Evolutionary conservation across 2,329 filamentous ascomycete species (phyloP).

Genomic region (Stemphylium vesicarium): DNA sequence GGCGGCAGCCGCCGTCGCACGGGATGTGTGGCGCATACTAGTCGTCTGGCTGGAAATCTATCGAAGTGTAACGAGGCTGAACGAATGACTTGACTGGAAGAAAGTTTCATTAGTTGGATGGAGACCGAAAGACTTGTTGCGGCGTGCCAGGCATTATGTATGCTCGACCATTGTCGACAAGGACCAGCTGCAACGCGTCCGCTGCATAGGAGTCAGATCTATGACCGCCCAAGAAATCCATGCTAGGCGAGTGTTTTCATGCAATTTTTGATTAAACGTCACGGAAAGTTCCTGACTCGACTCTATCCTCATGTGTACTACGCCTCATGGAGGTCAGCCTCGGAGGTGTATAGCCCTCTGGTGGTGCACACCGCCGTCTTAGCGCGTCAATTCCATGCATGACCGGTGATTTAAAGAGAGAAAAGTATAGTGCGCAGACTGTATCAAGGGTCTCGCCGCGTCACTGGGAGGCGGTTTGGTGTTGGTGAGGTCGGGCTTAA

Average conservation of each 20-base stretch:
- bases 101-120: too few relatives aligned
- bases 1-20: too few relatives aligned
- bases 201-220: not conserved
- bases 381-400: not conserved
- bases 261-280: slow-evolving; percentile 1
- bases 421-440: too few relatives aligned
- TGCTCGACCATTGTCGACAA: not conserved
- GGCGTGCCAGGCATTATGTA: not conserved
- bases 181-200: not conserved
- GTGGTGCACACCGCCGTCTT: not conserved
- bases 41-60: too few relatives aligned
- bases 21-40: too few relatives aligned
- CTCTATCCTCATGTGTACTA: not conserved
- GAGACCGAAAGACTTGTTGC: too few relatives aligned
- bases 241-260: not conserved
- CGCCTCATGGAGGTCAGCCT: not conserved
- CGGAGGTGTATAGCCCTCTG: not conserved
- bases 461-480: too few relatives aligned
- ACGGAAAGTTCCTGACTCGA: not conserved
- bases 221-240: not conserved
- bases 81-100: too few relatives aligned
- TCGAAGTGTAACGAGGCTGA: too few relatives aligned
- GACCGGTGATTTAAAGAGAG: too few relatives aligned
- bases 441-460: too few relatives aligned
- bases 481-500: too few relatives aligned